Conservation (phyloP, 176 grass and related monocot genomes). For the Tillandsia fasciculata region DNA sequence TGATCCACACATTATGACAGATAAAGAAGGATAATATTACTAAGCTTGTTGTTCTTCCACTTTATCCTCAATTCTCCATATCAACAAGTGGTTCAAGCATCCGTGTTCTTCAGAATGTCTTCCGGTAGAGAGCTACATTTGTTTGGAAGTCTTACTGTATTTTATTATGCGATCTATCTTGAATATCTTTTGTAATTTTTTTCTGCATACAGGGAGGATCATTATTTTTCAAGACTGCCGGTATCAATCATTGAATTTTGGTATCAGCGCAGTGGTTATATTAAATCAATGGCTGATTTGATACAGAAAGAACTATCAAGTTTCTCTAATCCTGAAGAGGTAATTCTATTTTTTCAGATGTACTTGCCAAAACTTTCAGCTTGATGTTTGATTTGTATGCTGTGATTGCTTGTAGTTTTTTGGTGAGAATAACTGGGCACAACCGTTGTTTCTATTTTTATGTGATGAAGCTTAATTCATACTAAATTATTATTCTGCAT, state of each 20-base stretch:
- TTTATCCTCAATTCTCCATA: conserved; percentile 98
- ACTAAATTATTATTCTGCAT: too few species aligned
- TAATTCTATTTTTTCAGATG: conserved; percentile 13
- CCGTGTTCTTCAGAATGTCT: conserved; percentile 66
- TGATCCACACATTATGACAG: conserved; percentile 23
- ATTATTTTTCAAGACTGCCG: conserved; percentile 70
- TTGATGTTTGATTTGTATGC: background rate
- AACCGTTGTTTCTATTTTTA: background rate
- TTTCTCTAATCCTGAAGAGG: conserved; percentile 74
- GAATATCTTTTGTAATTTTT: conserved; percentile 6
- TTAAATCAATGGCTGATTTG: conserved; percentile 88
- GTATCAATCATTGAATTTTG: conserved; percentile 90
- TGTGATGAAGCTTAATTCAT: background rate
- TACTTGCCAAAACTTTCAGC: background rate
- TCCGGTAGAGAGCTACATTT: conserved; percentile 33
- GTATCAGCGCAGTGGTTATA: conserved; percentile 92
- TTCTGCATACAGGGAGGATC: conserved; percentile 60
- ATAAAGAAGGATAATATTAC: conserved; percentile 91
- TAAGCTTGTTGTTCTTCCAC: conserved; percentile 84
- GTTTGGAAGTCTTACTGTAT: background rate
- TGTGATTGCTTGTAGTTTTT: background rate
- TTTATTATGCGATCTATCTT: background rate
- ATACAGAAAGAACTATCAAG: conserved; percentile 57
- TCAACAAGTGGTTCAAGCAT: conserved; percentile 97
- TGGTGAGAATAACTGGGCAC: background rate